Evolutionary conservation across 2,329 filamentous ascomycete species (phyloP), one percentile per base, ranked within the genome.

Genomic region (Botrytis aclada): DNA sequence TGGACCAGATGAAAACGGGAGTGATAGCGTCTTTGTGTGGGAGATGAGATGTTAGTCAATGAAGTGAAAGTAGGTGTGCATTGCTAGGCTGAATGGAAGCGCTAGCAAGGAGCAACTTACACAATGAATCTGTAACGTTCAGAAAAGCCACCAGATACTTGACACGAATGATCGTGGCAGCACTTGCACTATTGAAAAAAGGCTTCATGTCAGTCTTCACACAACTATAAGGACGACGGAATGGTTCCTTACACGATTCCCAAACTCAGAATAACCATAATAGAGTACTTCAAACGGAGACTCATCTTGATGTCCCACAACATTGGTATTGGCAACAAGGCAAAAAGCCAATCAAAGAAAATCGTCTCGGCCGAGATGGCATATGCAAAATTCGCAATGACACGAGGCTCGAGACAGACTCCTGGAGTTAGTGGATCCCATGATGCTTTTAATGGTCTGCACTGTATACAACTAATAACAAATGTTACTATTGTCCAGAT

Each of bases 271-370:
- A 67, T 72, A 54, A 32, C 1, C 14, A 43, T n/a, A 45, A 67
- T 9, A 4, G 62, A 39, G 4, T 20, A 7, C 39, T 72, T 72
- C 7, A 41, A 39, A 10, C 25, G 70, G 39, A 9, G 5, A 12
- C 16, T 60, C 70, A 72, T 72, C 32, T 41, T 67, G 10, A 72
- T 45, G 12, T 47, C 25, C 70, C 70, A 72, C 29, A 72, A 20
- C 25, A 72, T 58, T 1, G 70, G 70, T 54, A 72, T 60, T 37
- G 70, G 70, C 39, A 72, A 25, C 29, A 72, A 63, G 1, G 70
- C 37, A 45, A 72, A 67, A 32, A 58, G 29, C 70, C 70, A 72
- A 67, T 72, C 70, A 29, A 72, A 72, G n/a, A 72, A 67, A 39
- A 72, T 72, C 10, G 70, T 72, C 62, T 61, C 20, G 37, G 60